Percentiles rank a stretch among this genome's conserved stretches.
These are phyloP conservation scores for Globisporangium camurandrum DNA, from an alignment of 352 stramenopile species.

Conservation along the genomic window DNA sequence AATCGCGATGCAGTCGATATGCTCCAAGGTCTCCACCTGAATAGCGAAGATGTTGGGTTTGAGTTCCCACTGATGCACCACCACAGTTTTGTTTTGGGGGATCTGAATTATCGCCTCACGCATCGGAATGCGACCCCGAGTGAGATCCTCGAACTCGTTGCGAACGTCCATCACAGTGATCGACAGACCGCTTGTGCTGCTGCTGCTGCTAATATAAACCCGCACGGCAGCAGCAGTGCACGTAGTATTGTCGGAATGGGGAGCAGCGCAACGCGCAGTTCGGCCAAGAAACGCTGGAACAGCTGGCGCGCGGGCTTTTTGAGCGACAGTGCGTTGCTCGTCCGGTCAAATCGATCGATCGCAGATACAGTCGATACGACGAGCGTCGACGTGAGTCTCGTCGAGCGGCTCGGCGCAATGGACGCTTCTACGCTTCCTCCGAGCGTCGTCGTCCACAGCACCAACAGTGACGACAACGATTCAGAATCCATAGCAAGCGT, in stretches of 20 bases:
- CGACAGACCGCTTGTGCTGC: no score
- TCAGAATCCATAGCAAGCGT: conserved; percentile 9
- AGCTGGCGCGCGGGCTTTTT: conserved; percentile 17
- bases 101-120: conserved; percentile 87
- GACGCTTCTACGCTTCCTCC: neutral
- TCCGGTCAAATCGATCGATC: neutral
- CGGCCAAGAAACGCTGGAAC: conserved; percentile 12
- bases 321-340: conserved; percentile 10
- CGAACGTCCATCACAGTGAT: conserved; percentile 31
- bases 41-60: conserved; percentile 73
- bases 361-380: conserved; percentile 5
- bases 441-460: conserved; percentile 1
- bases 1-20: conserved; percentile 72
- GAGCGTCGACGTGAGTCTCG: conserved; percentile 25
- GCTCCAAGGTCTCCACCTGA: conserved; percentile 72
- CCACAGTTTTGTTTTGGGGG: conserved; percentile 85
- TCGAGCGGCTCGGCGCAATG: conserved; percentile 17
- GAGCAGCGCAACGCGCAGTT: conserved; percentile 1
- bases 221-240: neutral
- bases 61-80: conserved; percentile 83
- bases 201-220: neutral
- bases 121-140: conserved; percentile 38
- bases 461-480: conserved; percentile 3
- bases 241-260: neutral
- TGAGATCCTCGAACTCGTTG: conserved; percentile 59